Conservation (phyloP, 2,329 filamentous ascomycete species). For the Chrysosporium queenslandicum region DNA sequence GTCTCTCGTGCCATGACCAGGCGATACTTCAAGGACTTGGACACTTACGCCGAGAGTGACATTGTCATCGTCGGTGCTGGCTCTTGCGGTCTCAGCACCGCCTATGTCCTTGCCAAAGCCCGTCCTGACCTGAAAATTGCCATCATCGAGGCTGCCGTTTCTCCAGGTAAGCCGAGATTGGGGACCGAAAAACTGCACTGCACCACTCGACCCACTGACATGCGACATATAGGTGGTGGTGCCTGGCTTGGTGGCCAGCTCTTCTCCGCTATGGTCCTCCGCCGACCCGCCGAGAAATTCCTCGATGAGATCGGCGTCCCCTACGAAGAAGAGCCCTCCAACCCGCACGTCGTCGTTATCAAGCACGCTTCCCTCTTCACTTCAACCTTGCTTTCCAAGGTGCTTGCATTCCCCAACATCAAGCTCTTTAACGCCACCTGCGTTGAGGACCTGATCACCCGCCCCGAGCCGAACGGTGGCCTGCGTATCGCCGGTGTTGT, state of each 20-base stretch:
- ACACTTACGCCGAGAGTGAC: slow-evolving; percentile 83
- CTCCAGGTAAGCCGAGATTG: slow-evolving; percentile 46
- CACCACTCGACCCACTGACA: neutral
- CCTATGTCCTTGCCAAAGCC: slow-evolving; percentile 71
- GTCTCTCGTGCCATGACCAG: slow-evolving; percentile 89
- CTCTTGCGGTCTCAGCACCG: slow-evolving; percentile 74
- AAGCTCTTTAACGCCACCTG: slow-evolving; percentile 94
- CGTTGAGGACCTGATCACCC: slow-evolving; percentile 87
- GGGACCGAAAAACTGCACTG: neutral
- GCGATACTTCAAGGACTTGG: slow-evolving; percentile 83
- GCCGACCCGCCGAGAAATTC: slow-evolving; percentile 82
- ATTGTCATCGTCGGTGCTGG: slow-evolving; percentile 89
- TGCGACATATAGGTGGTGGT: slow-evolving; percentile 54
- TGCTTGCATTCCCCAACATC: slow-evolving; percentile 75
- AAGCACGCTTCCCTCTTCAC: slow-evolving; percentile 93
- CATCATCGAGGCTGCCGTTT: slow-evolving; percentile 78
- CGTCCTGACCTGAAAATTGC: slow-evolving; percentile 87
- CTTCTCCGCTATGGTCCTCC: slow-evolving; percentile 91
- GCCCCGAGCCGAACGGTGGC: slow-evolving; percentile 44
- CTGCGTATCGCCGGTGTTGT: slow-evolving; percentile 79
- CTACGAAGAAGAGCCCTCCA: slow-evolving; percentile 79
- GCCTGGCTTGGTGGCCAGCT: slow-evolving; percentile 91
- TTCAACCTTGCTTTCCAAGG: slow-evolving; percentile 71
- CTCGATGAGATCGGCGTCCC: slow-evolving; percentile 69
- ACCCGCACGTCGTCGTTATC: slow-evolving; percentile 79